phyloP scores from a whole-genome alignment of 176 grass and related monocot species.

The Carex scoparia region DNA sequence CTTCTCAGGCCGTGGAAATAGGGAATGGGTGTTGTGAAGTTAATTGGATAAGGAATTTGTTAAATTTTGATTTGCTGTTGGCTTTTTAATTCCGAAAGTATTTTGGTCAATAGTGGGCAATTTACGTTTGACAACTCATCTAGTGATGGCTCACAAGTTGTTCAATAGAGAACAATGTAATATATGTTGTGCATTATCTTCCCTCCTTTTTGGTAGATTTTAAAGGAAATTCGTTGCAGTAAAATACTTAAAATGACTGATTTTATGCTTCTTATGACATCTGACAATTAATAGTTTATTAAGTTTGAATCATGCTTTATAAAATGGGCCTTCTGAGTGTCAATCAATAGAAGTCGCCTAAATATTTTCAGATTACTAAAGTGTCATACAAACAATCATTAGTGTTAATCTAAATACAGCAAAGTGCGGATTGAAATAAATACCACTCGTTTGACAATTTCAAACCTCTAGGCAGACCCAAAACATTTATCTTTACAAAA shows the following conservation, averaged over 20 bases:
- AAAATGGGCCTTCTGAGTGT: background rate
- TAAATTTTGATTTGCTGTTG: background rate
- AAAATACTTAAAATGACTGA: background rate
- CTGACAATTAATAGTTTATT: background rate
- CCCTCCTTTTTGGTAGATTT: background rate
- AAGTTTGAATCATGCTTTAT: background rate
- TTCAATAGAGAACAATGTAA: background rate
- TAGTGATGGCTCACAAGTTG: background rate
- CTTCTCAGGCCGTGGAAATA: constrained; percentile 41
- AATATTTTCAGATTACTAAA: background rate
- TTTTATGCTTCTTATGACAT: background rate
- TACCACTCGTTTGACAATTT: background rate
- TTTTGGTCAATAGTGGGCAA: background rate
- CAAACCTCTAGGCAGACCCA: background rate
- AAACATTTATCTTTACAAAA: background rate
- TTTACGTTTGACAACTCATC: background rate
- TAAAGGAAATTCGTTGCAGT: background rate
- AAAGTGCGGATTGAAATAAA: background rate
- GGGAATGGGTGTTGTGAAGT: constrained; percentile 3
- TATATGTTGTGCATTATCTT: background rate
- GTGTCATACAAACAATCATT: background rate
- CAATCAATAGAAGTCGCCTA: background rate
- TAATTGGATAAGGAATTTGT: background rate
- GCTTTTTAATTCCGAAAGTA: background rate
- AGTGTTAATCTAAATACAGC: background rate